phyloP scores from a whole-genome alignment of 768 basidiomycete species.

The Russula sp. region DNA sequence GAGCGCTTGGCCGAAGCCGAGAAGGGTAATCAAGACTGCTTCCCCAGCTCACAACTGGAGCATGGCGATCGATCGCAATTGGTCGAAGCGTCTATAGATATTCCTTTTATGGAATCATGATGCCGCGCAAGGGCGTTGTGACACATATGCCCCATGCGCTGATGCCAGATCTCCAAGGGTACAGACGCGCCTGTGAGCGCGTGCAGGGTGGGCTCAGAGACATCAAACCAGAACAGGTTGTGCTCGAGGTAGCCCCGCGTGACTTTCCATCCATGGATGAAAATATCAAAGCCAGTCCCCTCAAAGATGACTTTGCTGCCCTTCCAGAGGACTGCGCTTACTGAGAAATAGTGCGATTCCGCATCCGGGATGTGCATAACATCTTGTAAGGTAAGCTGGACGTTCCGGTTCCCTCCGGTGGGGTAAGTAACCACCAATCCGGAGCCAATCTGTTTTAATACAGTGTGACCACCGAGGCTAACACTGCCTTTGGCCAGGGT shows the following conservation, averaged over 20 bases:
- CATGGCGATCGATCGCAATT: not conserved
- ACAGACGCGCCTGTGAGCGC: not conserved
- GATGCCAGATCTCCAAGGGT: not conserved
- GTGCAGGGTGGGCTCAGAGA: not conserved
- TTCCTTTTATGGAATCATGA: not conserved
- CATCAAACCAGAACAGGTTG: not conserved
- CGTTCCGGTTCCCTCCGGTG: fast-evolving
- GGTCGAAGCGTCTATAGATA: not conserved
- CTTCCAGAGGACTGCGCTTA: not conserved
- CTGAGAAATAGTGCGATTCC: not conserved
- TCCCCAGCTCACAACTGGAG: not conserved
- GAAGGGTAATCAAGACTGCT: not conserved
- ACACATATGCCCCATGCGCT: not conserved
- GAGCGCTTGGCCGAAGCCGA: not conserved
- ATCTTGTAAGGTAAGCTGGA: not conserved
- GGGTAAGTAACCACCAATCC: not conserved
- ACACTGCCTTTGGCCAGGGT: not conserved
- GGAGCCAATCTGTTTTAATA: not conserved
- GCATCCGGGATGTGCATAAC: not conserved
- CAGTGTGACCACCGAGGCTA: not conserved
- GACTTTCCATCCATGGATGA: not conserved
- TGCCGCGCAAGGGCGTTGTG: not conserved
- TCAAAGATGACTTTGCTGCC: not conserved
- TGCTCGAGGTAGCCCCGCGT: not conserved
- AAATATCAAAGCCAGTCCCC: not conserved